Conservation (phyloP, 2,329 filamentous ascomycete genomes). For the Fusarium circinatum region DNA sequence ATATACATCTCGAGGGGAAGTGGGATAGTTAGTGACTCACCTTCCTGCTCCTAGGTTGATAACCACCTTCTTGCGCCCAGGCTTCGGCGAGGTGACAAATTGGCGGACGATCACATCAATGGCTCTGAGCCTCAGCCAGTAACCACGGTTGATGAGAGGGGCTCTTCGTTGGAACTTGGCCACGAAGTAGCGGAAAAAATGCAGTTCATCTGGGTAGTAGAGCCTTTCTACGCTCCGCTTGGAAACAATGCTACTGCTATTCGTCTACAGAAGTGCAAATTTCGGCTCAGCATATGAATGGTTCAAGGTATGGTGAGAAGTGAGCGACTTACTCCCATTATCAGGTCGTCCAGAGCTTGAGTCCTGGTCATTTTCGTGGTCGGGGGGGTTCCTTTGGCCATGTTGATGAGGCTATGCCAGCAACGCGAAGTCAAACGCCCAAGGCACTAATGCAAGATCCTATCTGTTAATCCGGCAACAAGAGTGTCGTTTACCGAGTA, state of each 20-base stretch:
- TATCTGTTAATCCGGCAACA: no score
- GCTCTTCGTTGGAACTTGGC: slow-evolving; percentile 83
- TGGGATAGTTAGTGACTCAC: slow-evolving; percentile 62
- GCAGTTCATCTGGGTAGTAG: slow-evolving; percentile 80
- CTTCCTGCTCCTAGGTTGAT: slow-evolving; percentile 91
- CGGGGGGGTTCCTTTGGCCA: slow-evolving; percentile 25
- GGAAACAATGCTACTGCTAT: slow-evolving; percentile 90
- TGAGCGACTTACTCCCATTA: slow-evolving; percentile 62
- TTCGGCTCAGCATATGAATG: not conserved
- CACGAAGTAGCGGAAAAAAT: slow-evolving; percentile 90
- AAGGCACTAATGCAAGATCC: not conserved
- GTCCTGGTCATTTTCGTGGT: slow-evolving; percentile 37
- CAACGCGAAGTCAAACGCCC: not conserved
- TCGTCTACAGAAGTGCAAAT: slow-evolving; percentile 66
- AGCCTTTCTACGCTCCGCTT: slow-evolving; percentile 92
- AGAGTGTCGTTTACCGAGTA: not conserved
- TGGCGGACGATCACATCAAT: slow-evolving; percentile 78
- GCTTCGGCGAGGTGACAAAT: slow-evolving; percentile 70
- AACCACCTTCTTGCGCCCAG: slow-evolving; percentile 72
- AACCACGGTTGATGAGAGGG: slow-evolving; percentile 91
- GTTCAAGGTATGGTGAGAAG: not conserved
- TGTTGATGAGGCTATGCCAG: not conserved
- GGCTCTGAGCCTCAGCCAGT: slow-evolving; percentile 85
- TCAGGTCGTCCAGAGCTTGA: slow-evolving; percentile 59
- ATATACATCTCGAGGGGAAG: not conserved